These are phyloP conservation scores for Claviceps digitariae DNA, from an alignment of 2,329 filamentous ascomycete species.

Conservation along the genomic window DNA sequence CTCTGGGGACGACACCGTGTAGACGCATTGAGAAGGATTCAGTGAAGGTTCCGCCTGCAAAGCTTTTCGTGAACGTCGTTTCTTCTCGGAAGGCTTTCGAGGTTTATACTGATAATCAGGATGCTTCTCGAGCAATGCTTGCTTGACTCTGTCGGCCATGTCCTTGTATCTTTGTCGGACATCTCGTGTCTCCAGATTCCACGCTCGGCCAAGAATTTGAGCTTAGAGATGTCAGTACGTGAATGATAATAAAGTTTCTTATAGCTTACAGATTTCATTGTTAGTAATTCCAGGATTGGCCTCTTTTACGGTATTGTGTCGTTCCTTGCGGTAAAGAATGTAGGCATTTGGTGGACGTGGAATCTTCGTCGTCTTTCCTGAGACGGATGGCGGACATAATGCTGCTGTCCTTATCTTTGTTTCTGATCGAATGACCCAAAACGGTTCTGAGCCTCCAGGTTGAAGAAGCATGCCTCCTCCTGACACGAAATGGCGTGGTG, in stretches of 20 bases:
- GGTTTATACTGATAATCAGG: constrained; percentile 27
- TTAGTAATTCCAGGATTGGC: constrained; percentile 23
- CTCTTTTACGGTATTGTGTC: constrained; percentile 21
- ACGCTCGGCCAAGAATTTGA: constrained; percentile 22
- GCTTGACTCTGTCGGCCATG: constrained; percentile 18
- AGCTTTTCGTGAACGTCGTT: constrained; percentile 8
- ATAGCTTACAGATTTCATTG: constrained; percentile 28
- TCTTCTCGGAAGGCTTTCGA: constrained; percentile 18
- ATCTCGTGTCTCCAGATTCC: constrained; percentile 20
- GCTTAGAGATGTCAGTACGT: constrained; percentile 16
- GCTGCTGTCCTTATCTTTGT: constrained; percentile 6
- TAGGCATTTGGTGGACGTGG: constrained; percentile 28
- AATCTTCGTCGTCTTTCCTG: constrained; percentile 13
- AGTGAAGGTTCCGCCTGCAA: background rate
- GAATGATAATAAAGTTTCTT: background rate
- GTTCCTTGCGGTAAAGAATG: constrained; percentile 28
- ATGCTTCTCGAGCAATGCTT: constrained; percentile 15
- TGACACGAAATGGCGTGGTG: constrained; percentile 13
- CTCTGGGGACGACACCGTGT: constrained; percentile 5
- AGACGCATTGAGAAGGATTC: background rate
- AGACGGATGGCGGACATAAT: constrained; percentile 3
- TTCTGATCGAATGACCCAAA: constrained; percentile 11
- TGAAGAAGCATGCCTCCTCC: constrained; percentile 11
- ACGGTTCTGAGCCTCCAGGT: constrained; percentile 8
- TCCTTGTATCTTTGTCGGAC: constrained; percentile 19